Evolutionary conservation across 75 land plant genomes (phyloP).

Genomic region (Picea glauca): DNA sequence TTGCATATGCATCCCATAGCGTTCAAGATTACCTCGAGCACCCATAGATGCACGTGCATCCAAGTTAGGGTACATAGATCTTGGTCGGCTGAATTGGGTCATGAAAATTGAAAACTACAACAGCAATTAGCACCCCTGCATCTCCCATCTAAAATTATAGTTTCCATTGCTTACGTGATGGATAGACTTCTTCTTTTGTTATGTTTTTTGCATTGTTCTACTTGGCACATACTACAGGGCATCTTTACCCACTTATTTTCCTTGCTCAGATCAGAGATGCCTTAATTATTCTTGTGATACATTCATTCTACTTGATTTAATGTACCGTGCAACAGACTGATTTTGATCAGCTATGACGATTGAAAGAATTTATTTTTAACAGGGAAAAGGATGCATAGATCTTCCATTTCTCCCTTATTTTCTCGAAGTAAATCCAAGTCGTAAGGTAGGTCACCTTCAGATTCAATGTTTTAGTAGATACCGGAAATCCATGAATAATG

Average conservation of each 20-base stretch:
- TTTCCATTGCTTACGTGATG: not conserved
- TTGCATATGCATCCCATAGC: not conserved
- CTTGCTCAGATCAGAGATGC: not conserved
- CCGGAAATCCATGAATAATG: not conserved
- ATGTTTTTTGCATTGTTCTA: not conserved
- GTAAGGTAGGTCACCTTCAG: not conserved
- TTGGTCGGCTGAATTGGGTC: not conserved
- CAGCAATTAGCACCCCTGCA: not conserved
- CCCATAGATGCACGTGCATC: not conserved
- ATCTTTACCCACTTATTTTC: not conserved
- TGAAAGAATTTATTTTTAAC: not conserved
- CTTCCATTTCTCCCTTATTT: too few relatives aligned
- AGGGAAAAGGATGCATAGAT: too few relatives aligned
- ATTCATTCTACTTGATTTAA: constrained; percentile 2
- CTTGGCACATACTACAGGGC: not conserved
- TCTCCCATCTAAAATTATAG: not conserved
- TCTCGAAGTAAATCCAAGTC: too few relatives aligned
- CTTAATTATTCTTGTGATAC: not conserved
- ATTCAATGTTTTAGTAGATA: not conserved
- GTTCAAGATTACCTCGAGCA: not conserved
- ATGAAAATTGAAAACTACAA: not conserved
- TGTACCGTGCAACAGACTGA: not conserved
- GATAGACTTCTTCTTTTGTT: not conserved
- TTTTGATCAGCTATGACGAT: not conserved
- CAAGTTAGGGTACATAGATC: not conserved